Conservation (phyloP, 495 filamentous ascomycete genomes). For the Cercophora sp. region DNA sequence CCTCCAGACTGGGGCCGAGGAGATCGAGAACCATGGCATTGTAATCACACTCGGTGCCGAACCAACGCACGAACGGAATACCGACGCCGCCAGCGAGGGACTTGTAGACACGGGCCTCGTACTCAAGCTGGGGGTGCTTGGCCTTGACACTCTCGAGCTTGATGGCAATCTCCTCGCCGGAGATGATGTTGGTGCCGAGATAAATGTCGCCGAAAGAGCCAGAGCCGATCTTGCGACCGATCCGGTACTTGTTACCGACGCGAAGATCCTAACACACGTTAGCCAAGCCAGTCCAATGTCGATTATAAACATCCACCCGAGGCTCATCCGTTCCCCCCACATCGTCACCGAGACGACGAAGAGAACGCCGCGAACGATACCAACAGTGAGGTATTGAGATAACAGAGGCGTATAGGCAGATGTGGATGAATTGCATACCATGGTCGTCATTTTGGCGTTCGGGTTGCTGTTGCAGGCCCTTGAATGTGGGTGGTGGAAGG, state of each 20-base stretch:
- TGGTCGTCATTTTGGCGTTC: slow-evolving; percentile 44
- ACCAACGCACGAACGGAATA: slow-evolving; percentile 99
- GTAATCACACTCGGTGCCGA: slow-evolving; percentile 99
- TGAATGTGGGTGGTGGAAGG: too few relatives aligned
- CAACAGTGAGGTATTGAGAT: too few relatives aligned
- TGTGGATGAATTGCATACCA: slow-evolving; percentile 35
- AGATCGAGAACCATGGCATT: slow-evolving; percentile 99
- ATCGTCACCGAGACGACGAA: too few relatives aligned
- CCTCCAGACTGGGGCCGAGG: slow-evolving; percentile 94
- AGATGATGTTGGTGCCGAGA: slow-evolving; percentile 99
- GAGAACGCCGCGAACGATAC: too few relatives aligned
- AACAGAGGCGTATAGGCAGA: too few relatives aligned
- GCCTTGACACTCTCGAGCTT: slow-evolving; percentile 99
- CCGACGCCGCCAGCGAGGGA: slow-evolving; percentile 97
- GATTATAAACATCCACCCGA: too few relatives aligned
- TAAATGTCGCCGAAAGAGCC: slow-evolving; percentile 99
- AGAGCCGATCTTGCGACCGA: slow-evolving; percentile 98
- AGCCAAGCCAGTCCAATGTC: too few relatives aligned
- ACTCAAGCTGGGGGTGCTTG: slow-evolving; percentile 99
- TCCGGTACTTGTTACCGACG: slow-evolving; percentile 99
- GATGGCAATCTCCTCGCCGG: slow-evolving; percentile 98
- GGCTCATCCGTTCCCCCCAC: too few relatives aligned
- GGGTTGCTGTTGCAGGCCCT: too few relatives aligned
- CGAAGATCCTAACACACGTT: slow-evolving; percentile 72
- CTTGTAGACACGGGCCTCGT: slow-evolving; percentile 99